Evolutionary conservation across 2,329 filamentous ascomycete species (phyloP), one percentile per base, ranked within the genome.

Genomic region (Atkinsonella texensis): DNA sequence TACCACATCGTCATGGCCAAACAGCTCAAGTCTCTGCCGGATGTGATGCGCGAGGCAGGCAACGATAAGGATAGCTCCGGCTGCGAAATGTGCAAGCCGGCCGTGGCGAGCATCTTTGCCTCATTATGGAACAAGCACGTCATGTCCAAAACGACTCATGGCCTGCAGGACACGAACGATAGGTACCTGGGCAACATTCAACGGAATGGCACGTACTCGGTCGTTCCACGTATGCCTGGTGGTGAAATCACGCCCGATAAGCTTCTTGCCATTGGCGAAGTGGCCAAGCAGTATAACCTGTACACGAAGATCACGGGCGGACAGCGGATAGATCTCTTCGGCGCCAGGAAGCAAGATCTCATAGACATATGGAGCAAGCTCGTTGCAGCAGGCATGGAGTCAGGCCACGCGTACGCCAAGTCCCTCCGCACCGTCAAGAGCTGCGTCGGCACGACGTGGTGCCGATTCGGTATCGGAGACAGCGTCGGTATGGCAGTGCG

Each of bases 261-360:
- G 65, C 77, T 95, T 49, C 85, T 95, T 46, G 79, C 83, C 52
- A 89, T 95, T 53, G 89, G 88, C 0, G 80, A 83, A 51, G 87
- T 95, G 0, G 89, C 89, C 0, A 87, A 87, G 71, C 84, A 91
- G 64, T 95, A 88, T 62, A 77, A 78, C 38, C 72, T 95, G 7
- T 95, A 95, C 70, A 89, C 84, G 62, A 95, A 95, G 69, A 94
- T 95, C 63, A 95, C 89, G 0, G 89, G 89, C 51, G 89, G 87
- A 1, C 89, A 95, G 68, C 81, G 89, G 52, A 95, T 95, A 62
- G 89, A 95, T 66, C 80, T 95, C 83, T 95, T 95, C 62, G 89
- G 89, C 41, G 89, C 89, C 0, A 83, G 83, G 68, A 95, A 94
- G 69, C 85, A 93, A 57, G 88, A 95, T 64, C 74, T 95, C 17